phyloP scores from a whole-genome alignment of 2,329 filamentous ascomycete species.

The Celoporthe dispersa region DNA sequence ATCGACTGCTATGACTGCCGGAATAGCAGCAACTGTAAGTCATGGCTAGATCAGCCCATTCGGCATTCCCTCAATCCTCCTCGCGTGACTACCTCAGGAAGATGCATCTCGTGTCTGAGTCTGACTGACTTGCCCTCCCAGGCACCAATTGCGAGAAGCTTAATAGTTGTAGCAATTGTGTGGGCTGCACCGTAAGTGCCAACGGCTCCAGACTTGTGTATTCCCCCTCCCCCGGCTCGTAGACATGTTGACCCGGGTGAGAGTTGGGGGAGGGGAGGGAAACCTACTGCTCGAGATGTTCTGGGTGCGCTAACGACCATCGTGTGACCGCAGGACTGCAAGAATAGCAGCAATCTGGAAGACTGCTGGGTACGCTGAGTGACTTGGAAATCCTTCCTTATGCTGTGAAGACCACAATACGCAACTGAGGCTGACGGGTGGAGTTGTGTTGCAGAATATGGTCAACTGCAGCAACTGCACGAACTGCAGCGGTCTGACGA shows the following conservation, averaged over 20 bases:
- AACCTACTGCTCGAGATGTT: neutral
- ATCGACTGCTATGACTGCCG: conserved; percentile 24
- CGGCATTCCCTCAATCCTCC: no score
- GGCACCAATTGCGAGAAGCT: conserved; percentile 3
- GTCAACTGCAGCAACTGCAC: conserved; percentile 27
- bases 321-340: neutral
- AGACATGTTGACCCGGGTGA: no score
- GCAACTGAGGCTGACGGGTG: neutral
- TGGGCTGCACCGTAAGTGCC: neutral
- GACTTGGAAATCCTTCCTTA: neutral
- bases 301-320: neutral
- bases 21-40: conserved; percentile 28
- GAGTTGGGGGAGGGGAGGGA: neutral
- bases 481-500: conserved; percentile 23
- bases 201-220: no score
- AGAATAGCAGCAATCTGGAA: conserved; percentile 23
- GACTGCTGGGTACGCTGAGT: conserved; percentile 10
- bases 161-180: conserved; percentile 4
- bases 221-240: neutral
- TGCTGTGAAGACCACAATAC: neutral
- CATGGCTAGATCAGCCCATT: neutral
- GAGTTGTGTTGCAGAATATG: conserved; percentile 6
- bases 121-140: neutral
- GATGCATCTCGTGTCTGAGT: neutral
- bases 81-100: neutral